phyloP scores from a whole-genome alignment of 2,329 filamentous ascomycete species.

The Colletotrichum lini region DNA sequence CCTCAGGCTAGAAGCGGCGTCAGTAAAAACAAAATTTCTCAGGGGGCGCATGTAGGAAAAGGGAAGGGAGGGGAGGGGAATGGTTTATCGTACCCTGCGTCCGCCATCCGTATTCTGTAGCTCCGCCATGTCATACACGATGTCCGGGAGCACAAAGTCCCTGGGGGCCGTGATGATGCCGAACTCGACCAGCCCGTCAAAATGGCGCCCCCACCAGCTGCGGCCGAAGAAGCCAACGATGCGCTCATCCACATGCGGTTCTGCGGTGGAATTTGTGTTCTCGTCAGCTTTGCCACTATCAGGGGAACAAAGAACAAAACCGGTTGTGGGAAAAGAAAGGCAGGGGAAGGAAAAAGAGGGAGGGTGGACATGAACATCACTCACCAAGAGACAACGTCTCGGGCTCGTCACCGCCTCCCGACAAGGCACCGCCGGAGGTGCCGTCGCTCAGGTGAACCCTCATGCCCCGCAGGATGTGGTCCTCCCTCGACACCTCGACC shows the following conservation, averaged over 20 bases:
- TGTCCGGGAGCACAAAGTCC: constrained; percentile 55
- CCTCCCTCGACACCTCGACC: constrained; percentile 48
- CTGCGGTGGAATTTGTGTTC: constrained; percentile 40
- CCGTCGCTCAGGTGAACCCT: constrained; percentile 46
- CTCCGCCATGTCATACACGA: constrained; percentile 58
- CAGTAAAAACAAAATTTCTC: neutral
- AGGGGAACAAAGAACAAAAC: neutral
- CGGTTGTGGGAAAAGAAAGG: neutral
- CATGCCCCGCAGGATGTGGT: constrained; percentile 42
- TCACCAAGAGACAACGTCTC: constrained; percentile 42
- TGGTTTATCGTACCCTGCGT: neutral
- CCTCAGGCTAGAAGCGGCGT: neutral
- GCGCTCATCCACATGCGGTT: constrained; percentile 52
- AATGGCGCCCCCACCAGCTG: constrained; percentile 46
- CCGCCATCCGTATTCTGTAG: constrained; percentile 53
- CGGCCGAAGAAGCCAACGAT: constrained; percentile 63
- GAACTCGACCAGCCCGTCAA: constrained; percentile 55
- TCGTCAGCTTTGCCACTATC: constrained; percentile 16
- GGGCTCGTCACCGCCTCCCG: constrained; percentile 14
- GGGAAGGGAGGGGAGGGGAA: neutral
- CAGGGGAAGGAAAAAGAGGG: too few relatives aligned
- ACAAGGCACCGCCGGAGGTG: constrained; percentile 43
- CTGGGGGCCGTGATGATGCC: constrained; percentile 63
- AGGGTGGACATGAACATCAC: constrained; percentile 18
- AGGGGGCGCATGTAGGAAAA: neutral